Conservation (phyloP, 2,329 filamentous ascomycete species). For the Claviceps sp. region DNA sequence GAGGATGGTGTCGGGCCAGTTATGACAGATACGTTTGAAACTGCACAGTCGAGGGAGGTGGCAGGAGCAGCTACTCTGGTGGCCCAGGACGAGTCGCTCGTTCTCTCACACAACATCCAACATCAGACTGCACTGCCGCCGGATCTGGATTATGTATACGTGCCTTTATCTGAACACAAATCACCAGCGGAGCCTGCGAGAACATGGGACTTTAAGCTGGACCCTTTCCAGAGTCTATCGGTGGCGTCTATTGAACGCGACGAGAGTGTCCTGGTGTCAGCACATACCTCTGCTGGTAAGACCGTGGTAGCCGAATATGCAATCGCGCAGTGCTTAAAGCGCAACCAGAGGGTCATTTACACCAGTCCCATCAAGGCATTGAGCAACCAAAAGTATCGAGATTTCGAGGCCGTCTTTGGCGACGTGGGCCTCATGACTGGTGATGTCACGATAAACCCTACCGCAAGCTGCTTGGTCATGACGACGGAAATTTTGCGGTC, state of each 20-base stretch:
- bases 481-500: constrained; percentile 98
- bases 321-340: constrained; percentile 91
- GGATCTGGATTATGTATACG: constrained; percentile 84
- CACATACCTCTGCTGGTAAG: constrained; percentile 94
- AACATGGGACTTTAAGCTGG: constrained; percentile 77
- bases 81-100: constrained; percentile 55
- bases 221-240: constrained; percentile 93
- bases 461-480: constrained; percentile 96
- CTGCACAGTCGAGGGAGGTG: constrained; percentile 83
- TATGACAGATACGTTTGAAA: constrained; percentile 87
- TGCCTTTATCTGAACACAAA: constrained; percentile 90
- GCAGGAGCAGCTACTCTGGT: constrained; percentile 61
- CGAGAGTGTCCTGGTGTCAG: constrained; percentile 92
- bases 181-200: constrained; percentile 76
- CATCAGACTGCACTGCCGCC: constrained; percentile 94
- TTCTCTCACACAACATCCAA: constrained; percentile 92
- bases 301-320: constrained; percentile 98
- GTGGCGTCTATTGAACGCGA: constrained; percentile 91
- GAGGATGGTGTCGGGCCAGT: constrained; percentile 58
- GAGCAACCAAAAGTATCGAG: constrained; percentile 97
- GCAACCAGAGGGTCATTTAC: constrained; percentile 97
- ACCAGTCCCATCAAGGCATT: constrained; percentile 98
- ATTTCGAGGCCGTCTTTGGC: constrained; percentile 90
- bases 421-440: constrained; percentile 98
- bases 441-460: constrained; percentile 98